Percentiles rank a stretch among this genome's conserved stretches.
These are phyloP conservation scores for Aspergillus sp. DNA, from an alignment of 2,329 filamentous ascomycete genomes.

Conservation along the genomic window DNA sequence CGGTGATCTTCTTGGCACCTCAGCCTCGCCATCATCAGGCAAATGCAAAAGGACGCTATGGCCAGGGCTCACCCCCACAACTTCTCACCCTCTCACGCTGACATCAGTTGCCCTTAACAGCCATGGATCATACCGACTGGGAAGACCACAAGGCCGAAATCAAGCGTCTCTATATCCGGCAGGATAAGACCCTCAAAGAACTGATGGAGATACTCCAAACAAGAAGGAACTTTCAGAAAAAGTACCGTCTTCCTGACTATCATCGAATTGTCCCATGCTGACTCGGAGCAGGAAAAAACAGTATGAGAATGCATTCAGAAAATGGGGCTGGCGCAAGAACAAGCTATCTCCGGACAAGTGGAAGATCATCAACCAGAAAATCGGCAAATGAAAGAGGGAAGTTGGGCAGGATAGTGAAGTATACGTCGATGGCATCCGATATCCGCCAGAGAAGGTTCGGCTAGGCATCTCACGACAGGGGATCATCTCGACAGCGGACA, in stretches of 20 bases:
- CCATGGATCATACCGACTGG: neutral
- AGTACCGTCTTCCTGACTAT: neutral
- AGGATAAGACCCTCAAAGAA: neutral
- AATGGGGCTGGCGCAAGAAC: slow-evolving; percentile 3
- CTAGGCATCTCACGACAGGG: neutral
- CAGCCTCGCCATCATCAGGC: no score
- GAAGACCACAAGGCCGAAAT: slow-evolving; percentile 2
- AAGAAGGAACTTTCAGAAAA: neutral
- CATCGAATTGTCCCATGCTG: neutral
- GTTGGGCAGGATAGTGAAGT: neutral
- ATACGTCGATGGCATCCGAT: neutral
- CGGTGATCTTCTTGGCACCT: no score
- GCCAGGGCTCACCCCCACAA: no score
- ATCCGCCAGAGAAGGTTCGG: neutral
- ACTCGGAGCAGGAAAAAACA: neutral
- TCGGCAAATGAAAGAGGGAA: neutral
- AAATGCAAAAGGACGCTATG: no score
- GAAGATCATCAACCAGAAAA: neutral
- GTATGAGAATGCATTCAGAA: neutral
- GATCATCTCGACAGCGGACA: neutral
- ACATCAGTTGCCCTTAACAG: no score
- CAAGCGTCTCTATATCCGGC: neutral
- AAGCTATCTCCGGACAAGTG: neutral
- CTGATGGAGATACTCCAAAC: neutral
- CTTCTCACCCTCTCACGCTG: no score